Evolutionary conservation across 2,329 filamentous ascomycete genomes (phyloP).

Genomic region (Hypoxylon sp.): DNA sequence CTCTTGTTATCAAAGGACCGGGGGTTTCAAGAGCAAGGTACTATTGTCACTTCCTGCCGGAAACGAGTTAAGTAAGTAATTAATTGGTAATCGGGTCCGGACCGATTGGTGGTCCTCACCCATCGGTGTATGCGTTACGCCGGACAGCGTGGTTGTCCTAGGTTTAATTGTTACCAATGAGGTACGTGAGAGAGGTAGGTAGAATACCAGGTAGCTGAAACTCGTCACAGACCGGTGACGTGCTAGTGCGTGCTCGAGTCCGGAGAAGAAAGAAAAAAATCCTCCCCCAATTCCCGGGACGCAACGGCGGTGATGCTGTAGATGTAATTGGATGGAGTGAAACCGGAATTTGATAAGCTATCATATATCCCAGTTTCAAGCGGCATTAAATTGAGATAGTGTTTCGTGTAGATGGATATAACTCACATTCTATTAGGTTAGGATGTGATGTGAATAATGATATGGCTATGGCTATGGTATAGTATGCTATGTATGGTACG

Average conservation of each 20-base stretch:
- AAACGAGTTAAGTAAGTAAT: constrained; percentile 25
- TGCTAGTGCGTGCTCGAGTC: constrained; percentile 22
- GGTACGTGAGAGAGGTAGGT: constrained; percentile 14
- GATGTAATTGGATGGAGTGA: neutral
- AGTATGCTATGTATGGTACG: neutral
- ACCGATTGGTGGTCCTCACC: constrained; percentile 14
- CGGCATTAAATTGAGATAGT: neutral
- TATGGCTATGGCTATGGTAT: neutral
- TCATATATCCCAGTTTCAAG: neutral
- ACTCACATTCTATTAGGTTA: constrained; percentile 1
- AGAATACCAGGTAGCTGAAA: neutral
- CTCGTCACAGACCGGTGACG: constrained; percentile 17
- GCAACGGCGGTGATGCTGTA: neutral
- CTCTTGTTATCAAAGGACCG: constrained; percentile 20
- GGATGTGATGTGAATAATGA: neutral
- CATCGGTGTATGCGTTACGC: constrained; percentile 3
- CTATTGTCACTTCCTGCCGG: neutral
- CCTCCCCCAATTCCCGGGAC: neutral
- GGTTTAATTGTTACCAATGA: constrained; percentile 17
- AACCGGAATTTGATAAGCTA: neutral
- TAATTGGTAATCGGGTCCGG: constrained; percentile 30
- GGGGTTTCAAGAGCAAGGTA: neutral
- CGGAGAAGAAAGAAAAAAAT: neutral
- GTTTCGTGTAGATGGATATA: neutral
- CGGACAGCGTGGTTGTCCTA: neutral